phyloP scores from a whole-genome alignment of 805 yeast genomes.

The Blastobotrys attinorum region DNA sequence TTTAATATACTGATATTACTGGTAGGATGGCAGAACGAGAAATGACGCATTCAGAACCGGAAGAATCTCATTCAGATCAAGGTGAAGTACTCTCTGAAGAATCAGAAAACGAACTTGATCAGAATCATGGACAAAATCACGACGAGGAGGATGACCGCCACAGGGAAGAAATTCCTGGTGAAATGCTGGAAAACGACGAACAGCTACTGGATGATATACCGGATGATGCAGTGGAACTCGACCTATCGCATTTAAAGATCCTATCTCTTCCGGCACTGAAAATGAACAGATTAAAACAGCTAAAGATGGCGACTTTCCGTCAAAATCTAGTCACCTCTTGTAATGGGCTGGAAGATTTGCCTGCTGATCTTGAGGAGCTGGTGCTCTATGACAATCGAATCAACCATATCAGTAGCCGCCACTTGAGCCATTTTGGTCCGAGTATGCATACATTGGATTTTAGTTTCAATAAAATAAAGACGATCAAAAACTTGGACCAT shows the following conservation, averaged over 20 bases:
- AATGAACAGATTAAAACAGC: conserved; percentile 45
- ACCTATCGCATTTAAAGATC: conserved; percentile 64
- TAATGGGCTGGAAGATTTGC: conserved; percentile 56
- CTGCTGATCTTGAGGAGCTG: conserved; percentile 57
- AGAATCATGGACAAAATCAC: too few relatives aligned
- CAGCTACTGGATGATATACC: conserved; percentile 31
- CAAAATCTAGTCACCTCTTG: conserved; percentile 77
- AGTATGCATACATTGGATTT: conserved; percentile 62
- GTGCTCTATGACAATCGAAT: conserved; percentile 91
- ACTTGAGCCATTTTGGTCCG: conserved; percentile 45
- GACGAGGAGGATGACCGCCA: too few relatives aligned
- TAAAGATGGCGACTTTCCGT: conserved; percentile 63
- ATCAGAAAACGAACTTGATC: too few relatives aligned
- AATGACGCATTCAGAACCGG: too few relatives aligned
- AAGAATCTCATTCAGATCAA: too few relatives aligned
- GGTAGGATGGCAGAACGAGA: too few relatives aligned
- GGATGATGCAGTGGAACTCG: conserved; percentile 50
- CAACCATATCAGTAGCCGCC: conserved; percentile 73
- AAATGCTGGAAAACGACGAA: conserved; percentile 59
- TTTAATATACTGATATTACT: too few relatives aligned
- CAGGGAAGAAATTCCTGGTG: conserved; percentile 29
- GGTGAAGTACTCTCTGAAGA: too few relatives aligned
- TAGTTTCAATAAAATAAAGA: conserved; percentile 82
- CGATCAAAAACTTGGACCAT: conserved; percentile 67
- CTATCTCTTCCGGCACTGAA: conserved; percentile 53